These are phyloP conservation scores for Lantana camara DNA, from an alignment of 257 asterid genomes.

Conservation along the genomic window DNA sequence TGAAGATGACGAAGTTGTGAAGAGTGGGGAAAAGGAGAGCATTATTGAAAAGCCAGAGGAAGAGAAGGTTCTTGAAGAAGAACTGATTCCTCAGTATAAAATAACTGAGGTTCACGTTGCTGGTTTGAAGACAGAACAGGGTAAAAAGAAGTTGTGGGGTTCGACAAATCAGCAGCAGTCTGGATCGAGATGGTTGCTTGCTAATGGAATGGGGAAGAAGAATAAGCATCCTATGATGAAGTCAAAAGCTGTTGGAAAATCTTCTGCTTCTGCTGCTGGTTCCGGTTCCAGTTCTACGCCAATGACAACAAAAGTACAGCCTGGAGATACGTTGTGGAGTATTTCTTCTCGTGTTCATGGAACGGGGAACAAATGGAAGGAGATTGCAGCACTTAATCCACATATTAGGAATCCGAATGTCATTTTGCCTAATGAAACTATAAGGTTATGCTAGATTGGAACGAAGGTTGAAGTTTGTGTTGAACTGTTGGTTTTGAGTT, in stretches of 20 bases:
- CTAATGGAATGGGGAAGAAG: conserved; percentile 99
- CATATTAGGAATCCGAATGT: conserved; percentile 67
- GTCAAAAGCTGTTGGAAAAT: conserved; percentile 49
- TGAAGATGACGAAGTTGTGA: conserved; percentile 25
- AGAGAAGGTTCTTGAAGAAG: conserved; percentile 50
- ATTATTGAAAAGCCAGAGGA: conserved; percentile 44
- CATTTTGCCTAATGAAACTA: conserved; percentile 47
- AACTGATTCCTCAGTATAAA: conserved; percentile 64
- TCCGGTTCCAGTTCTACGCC: too few species aligned
- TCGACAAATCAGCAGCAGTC: conserved; percentile 73
- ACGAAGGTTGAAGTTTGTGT: conserved; percentile 1
- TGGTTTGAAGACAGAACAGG: conserved; percentile 68
- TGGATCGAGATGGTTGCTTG: conserved; percentile 97
- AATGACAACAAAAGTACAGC: conserved; percentile 44
- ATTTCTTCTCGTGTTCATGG: conserved; percentile 66
- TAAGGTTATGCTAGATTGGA: conserved; percentile 40
- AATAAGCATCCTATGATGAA: conserved; percentile 80
- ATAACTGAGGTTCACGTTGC: conserved; percentile 84
- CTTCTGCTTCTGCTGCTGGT: conserved; percentile 39
- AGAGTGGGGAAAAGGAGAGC: conserved; percentile 19
- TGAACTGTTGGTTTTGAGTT: conserved; percentile 4
- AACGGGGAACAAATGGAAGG: conserved; percentile 57
- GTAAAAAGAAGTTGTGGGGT: conserved; percentile 88
- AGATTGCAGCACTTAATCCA: conserved; percentile 52
- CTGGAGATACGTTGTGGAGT: conserved; percentile 83